These are phyloP conservation scores for Lyophyllum decastes DNA, from an alignment of 768 basidiomycete genomes.

Conservation along the genomic window DNA sequence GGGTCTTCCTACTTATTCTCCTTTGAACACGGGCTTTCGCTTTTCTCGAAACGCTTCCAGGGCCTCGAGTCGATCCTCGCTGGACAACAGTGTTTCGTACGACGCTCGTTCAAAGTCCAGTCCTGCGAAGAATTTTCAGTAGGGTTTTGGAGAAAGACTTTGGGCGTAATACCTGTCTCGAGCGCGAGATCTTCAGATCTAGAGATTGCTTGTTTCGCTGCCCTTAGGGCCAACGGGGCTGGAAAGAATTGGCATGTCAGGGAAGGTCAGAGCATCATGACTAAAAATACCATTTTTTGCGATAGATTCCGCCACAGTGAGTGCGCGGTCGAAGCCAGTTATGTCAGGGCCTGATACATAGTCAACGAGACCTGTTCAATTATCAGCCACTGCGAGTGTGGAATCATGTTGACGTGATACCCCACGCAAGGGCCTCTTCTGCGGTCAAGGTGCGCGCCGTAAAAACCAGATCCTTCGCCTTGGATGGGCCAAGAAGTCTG, in stretches of 20 bases:
- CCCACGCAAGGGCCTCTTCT: slow-evolving; percentile 67
- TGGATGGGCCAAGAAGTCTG: slow-evolving; percentile 74
- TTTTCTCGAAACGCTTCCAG: slow-evolving; percentile 87
- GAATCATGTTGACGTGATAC: slow-evolving; percentile 36
- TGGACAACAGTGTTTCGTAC: slow-evolving; percentile 78
- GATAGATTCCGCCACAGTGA: slow-evolving; percentile 69
- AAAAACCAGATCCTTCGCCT: slow-evolving; percentile 86
- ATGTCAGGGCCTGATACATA: slow-evolving; percentile 66
- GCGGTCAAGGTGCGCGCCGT: slow-evolving; percentile 73
- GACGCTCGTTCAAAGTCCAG: slow-evolving; percentile 89
- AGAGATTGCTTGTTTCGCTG: slow-evolving; percentile 85
- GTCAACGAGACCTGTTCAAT: slow-evolving; percentile 72
- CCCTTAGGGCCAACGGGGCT: slow-evolving; percentile 88
- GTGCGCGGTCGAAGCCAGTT: slow-evolving; percentile 69
- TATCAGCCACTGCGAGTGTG: background rate
- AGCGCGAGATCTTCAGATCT: slow-evolving; percentile 77
- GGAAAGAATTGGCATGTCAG: background rate
- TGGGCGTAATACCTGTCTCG: slow-evolving; percentile 60
- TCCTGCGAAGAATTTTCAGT: slow-evolving; percentile 40
- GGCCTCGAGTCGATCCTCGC: slow-evolving; percentile 80
- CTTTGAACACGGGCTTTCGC: slow-evolving; percentile 74
- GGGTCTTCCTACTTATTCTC: slow-evolving; percentile 53
- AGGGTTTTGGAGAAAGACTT: background rate
- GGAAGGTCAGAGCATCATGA: background rate
- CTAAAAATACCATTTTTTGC: slow-evolving; percentile 57